Percentiles rank a stretch among this genome's conserved stretches.
Conservation (phyloP, 768 basidiomycete genomes). For the Lactarius pseudohatsudake region DNA sequence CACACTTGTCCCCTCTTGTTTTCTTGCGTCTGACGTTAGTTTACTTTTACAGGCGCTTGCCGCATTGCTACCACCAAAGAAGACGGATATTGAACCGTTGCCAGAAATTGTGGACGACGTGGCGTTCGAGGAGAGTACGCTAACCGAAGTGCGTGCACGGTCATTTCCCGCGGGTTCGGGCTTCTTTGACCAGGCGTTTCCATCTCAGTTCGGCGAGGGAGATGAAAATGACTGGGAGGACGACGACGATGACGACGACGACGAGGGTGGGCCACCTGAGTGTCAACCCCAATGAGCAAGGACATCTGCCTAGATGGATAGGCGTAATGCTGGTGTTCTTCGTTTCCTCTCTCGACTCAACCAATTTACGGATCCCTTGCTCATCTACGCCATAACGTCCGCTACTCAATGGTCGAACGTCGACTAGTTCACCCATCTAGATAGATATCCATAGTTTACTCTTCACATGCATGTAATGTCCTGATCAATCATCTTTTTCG, state of each 20-base stretch:
- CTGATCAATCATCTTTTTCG: neutral
- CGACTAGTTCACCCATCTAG: conserved; percentile 8
- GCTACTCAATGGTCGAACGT: conserved; percentile 1
- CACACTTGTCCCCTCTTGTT: neutral
- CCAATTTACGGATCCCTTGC: neutral
- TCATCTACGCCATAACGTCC: neutral
- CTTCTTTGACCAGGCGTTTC: conserved; percentile 77
- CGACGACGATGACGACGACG: conserved; percentile 68
- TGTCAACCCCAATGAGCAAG: conserved; percentile 33
- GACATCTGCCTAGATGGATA: neutral
- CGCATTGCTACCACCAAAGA: conserved; percentile 71
- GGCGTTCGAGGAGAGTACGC: conserved; percentile 71
- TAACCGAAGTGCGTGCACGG: conserved; percentile 81
- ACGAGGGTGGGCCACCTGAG: conserved; percentile 46
- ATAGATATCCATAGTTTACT: conserved; percentile 16
- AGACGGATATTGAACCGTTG: conserved; percentile 65
- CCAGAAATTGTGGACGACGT: conserved; percentile 72
- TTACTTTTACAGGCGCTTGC: conserved; percentile 52
- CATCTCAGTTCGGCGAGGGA: conserved; percentile 68
- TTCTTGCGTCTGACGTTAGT: conserved; percentile 16
- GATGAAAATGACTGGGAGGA: conserved; percentile 65
- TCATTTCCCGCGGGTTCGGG: conserved; percentile 69
- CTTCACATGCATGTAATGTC: conserved; percentile 13
- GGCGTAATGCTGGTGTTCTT: conserved; percentile 11
- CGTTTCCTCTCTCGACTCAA: neutral